Evolutionary conservation across 2,329 filamentous ascomycete species (phyloP).

Genomic region (Xylaria sp.): DNA sequence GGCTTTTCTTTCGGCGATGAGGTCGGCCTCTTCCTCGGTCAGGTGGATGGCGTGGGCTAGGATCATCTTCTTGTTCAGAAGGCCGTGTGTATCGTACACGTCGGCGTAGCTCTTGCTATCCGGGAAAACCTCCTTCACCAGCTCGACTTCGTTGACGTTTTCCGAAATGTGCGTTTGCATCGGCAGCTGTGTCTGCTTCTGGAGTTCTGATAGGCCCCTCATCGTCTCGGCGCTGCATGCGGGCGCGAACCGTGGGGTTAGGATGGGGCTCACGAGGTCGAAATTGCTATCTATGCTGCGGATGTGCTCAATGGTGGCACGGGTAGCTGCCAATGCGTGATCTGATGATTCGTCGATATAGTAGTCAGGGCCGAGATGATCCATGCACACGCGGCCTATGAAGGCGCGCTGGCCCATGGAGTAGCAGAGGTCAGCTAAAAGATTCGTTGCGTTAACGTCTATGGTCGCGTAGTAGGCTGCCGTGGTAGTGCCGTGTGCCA

Average conservation of each 20-base stretch:
- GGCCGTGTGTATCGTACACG: slow-evolving; percentile 78
- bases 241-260: slow-evolving; percentile 79
- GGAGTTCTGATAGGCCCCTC: slow-evolving; percentile 70
- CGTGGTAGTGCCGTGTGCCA: slow-evolving; percentile 91
- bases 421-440: slow-evolving; percentile 87
- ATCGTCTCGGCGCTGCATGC: slow-evolving; percentile 71
- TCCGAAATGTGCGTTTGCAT: slow-evolving; percentile 93
- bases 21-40: slow-evolving; percentile 68
- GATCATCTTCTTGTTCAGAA: slow-evolving; percentile 79
- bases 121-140: slow-evolving; percentile 78
- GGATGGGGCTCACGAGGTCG: slow-evolving; percentile 76
- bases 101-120: slow-evolving; percentile 71
- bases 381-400: slow-evolving; percentile 96
- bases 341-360: slow-evolving; percentile 79
- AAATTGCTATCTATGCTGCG: slow-evolving; percentile 70
- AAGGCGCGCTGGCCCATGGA: slow-evolving; percentile 85
- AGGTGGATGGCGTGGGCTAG: slow-evolving; percentile 89
- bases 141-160: slow-evolving; percentile 76
- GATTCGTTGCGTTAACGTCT: slow-evolving; percentile 87
- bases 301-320: slow-evolving; percentile 72
- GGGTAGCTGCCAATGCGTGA: slow-evolving; percentile 65
- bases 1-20: slow-evolving; percentile 69
- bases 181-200: slow-evolving; percentile 69
- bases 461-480: slow-evolving; percentile 95
- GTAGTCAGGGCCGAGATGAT: slow-evolving; percentile 76